Conservation (phyloP, 2,329 filamentous ascomycete genomes). For the Pseudonectria foliicola region DNA sequence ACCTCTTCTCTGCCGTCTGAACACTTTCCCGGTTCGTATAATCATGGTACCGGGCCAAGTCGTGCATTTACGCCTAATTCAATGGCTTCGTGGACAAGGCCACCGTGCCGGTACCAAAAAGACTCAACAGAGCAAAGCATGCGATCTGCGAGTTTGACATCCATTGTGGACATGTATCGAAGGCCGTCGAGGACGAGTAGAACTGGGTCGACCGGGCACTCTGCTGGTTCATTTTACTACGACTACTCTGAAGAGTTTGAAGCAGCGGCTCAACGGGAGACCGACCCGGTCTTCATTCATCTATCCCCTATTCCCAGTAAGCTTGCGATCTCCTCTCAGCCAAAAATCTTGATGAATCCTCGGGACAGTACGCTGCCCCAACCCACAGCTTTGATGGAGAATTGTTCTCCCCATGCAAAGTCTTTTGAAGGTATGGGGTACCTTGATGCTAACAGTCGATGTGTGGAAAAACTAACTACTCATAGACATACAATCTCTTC, state of each 20-base stretch:
- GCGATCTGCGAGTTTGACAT: slow-evolving; percentile 43
- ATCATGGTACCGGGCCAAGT: slow-evolving; percentile 11
- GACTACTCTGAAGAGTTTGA: slow-evolving; percentile 48
- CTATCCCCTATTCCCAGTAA: slow-evolving; percentile 26
- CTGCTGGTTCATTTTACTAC: slow-evolving; percentile 38
- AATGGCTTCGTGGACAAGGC: slow-evolving; percentile 22
- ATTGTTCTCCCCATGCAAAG: too few relatives aligned
- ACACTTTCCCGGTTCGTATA: slow-evolving; percentile 20
- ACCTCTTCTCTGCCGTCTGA: slow-evolving; percentile 31
- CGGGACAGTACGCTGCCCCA: too few relatives aligned
- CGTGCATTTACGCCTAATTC: slow-evolving; percentile 31
- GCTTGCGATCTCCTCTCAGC: slow-evolving; percentile 14
- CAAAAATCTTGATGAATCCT: slow-evolving; percentile 20
- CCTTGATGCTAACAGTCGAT: too few relatives aligned
- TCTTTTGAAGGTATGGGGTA: too few relatives aligned
- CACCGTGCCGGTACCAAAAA: slow-evolving; percentile 25
- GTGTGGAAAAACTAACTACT: too few relatives aligned
- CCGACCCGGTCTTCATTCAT: slow-evolving; percentile 11
- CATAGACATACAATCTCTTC: too few relatives aligned
- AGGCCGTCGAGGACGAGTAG: slow-evolving; percentile 20
- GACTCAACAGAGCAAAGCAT: slow-evolving; percentile 30
- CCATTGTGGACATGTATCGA: slow-evolving; percentile 43
- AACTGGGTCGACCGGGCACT: slow-evolving; percentile 21
- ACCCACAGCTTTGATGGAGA: too few relatives aligned
- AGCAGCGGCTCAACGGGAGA: slow-evolving; percentile 15